Evolutionary conservation across 1,284 basidiomycete genomes (phyloP), one percentile per base, ranked within the genome.

Genomic region (Meripilus lineatus): DNA sequence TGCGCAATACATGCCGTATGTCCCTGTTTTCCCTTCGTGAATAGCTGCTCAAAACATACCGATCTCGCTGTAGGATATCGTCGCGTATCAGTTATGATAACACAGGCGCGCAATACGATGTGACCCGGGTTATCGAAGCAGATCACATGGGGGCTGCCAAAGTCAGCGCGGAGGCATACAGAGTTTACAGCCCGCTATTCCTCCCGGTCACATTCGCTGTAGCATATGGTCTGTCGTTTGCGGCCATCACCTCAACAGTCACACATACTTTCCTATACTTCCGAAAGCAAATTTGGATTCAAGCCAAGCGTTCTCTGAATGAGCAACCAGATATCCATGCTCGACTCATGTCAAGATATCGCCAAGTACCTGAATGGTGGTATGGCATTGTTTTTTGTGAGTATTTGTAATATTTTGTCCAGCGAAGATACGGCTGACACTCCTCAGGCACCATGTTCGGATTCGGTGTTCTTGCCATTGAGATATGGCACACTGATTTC

Each of bases 291-390:
- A 84, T 93, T 46, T 77, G 77, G 66, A 60, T 68, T 22, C 75
- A 79, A 40, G 74, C 79, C 21, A 63, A 82, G 20, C 69, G 75
- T 28, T 74, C 78, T 30, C 61, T 82, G 42, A 64, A 72, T 8
- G 86, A 90, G 56, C 82, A 85, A 53, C 83, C 87, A 10, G 90
- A 93, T 61, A 77, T 93, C n/a, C 90, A 93, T 63, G 78, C 78
- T 10, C 68, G 73, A n/a, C 70, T 91, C 32, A 93, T 93, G 89
- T 68, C 75, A 14, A 66, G 67, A 28, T 92, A 92, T 64, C 73
- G 72, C 0, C 79, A 84, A 40, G 54, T 59, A 24, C 58, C 58
- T 2, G 52, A 56, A 32, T 59, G 57, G 59, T 62, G 61, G 61
- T 63, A 63, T 32, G 38, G 45, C 2, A 26, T 55, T 24, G 52